Percentiles rank a stretch among this genome's conserved stretches.
Evolutionary conservation across 192 early-diverging fungal genomes (phyloP).

Genomic region (Umbelopsis sp.): DNA sequence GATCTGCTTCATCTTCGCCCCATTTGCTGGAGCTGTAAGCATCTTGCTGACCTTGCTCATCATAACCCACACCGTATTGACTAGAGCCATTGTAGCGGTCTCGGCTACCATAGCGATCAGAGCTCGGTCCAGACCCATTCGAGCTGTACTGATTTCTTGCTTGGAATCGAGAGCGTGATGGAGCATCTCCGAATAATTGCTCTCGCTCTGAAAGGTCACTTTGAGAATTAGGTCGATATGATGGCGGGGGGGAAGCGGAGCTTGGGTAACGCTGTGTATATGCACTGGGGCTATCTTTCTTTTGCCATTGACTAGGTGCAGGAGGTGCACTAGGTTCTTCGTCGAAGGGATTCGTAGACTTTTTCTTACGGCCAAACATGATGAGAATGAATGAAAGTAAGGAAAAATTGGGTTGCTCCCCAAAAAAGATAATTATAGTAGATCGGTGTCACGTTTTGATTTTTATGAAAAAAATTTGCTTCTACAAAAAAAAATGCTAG

Average conservation of each 20-base stretch:
- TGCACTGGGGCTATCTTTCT: background rate
- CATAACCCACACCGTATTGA: background rate
- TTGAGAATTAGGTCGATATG: constrained; percentile 3
- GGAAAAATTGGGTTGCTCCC: constrained; percentile 49
- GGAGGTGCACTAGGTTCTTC: constrained; percentile 4
- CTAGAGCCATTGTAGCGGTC: constrained; percentile 5
- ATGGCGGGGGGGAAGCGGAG: constrained; percentile 7
- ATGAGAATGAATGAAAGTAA: constrained; percentile 76
- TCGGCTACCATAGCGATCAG: constrained; percentile 11
- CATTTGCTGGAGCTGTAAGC: constrained; percentile 27
- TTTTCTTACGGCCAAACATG: constrained; percentile 79
- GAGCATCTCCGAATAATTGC: constrained; percentile 11
- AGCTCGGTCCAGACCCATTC: background rate
- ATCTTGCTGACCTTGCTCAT: constrained; percentile 15
- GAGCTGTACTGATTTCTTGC: constrained; percentile 9
- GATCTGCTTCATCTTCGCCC: constrained; percentile 59
- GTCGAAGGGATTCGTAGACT: constrained; percentile 37
- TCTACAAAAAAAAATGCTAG: background rate
- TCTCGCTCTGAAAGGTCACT: background rate
- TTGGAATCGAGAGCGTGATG: constrained; percentile 9
- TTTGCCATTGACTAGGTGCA: background rate
- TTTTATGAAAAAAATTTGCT: background rate
- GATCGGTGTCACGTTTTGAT: background rate
- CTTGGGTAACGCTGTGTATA: constrained; percentile 21
- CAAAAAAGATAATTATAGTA: background rate